phyloP scores from a whole-genome alignment of 257 asterid species.

The Solanum corneliomulleri region DNA sequence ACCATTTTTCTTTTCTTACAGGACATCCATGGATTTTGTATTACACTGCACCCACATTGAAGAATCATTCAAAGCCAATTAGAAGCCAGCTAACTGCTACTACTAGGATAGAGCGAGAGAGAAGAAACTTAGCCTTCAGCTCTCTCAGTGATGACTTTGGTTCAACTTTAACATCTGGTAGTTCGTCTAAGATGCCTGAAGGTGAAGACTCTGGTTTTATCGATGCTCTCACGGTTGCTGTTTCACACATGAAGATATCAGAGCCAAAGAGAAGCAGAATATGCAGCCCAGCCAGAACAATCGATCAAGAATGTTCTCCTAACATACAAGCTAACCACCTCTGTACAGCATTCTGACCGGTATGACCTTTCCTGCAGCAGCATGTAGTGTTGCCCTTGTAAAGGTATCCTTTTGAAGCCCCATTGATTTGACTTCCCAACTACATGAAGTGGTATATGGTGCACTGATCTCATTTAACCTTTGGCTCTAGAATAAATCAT shows the following conservation, averaged over 20 bases:
- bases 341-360: conserved; percentile 68
- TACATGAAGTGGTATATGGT: not conserved
- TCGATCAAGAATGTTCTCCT: conserved; percentile 50
- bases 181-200: conserved; percentile 20
- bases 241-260: conserved; percentile 58
- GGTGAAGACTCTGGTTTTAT: conserved; percentile 39
- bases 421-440: not conserved
- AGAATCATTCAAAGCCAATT: conserved; percentile 21
- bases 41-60: conserved; percentile 26
- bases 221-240: conserved; percentile 58
- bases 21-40: conserved; percentile 62
- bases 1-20: conserved; percentile 4
- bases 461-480: not conserved
- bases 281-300: conserved; percentile 49
- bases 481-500: not conserved
- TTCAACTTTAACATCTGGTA: conserved; percentile 13
- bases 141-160: conserved; percentile 42
- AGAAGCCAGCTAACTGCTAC: conserved; percentile 23
- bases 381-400: not conserved
- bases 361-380: conserved; percentile 13
- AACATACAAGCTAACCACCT: conserved; percentile 58
- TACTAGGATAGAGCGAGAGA: conserved; percentile 45
- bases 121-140: conserved; percentile 21
- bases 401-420: not conserved
- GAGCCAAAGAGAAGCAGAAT: conserved; percentile 74